A percentile compares a stretch with the other conserved stretches of the same genome.
Evolutionary conservation across 768 basidiomycete genomes (phyloP).

Genomic region (Mycena maculata): DNA sequence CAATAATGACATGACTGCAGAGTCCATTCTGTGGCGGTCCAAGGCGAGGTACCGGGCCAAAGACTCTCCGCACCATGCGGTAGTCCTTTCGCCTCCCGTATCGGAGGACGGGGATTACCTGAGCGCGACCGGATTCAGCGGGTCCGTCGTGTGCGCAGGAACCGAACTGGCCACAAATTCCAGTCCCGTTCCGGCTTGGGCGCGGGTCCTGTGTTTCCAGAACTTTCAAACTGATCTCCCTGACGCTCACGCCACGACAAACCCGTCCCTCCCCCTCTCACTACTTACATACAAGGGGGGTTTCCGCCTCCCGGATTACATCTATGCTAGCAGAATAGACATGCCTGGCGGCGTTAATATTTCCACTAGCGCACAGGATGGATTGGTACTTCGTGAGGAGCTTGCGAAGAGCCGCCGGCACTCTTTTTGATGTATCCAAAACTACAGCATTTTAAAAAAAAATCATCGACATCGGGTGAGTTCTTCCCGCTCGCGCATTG

Average conservation of each 20-base stretch:
- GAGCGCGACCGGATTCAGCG: slow-evolving; percentile 1
- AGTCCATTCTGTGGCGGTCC: neutral
- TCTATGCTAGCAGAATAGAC: neutral
- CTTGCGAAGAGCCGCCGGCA: neutral
- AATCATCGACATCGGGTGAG: no score
- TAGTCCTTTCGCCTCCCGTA: neutral
- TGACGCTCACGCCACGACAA: neutral
- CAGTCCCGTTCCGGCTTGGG: neutral
- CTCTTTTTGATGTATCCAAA: neutral
- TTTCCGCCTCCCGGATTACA: slow-evolving; percentile 4
- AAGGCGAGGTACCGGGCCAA: neutral
- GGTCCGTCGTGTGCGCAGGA: neutral
- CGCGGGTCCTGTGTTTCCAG: neutral
- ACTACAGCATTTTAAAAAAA: no score
- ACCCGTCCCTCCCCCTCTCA: neutral
- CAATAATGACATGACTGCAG: neutral
- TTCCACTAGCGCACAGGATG: neutral
- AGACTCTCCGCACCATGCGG: neutral
- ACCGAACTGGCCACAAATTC: neutral
- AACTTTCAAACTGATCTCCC: neutral
- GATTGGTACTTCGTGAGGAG: neutral
- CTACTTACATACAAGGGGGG: slow-evolving; percentile 2
- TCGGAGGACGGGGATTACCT: neutral
- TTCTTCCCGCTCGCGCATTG: no score
- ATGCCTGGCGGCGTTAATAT: neutral